A percentile compares a stretch with the other conserved stretches of the same genome.
Conservation (phyloP, 495 filamentous ascomycete genomes). For the Penicillium atrosanguineum region DNA sequence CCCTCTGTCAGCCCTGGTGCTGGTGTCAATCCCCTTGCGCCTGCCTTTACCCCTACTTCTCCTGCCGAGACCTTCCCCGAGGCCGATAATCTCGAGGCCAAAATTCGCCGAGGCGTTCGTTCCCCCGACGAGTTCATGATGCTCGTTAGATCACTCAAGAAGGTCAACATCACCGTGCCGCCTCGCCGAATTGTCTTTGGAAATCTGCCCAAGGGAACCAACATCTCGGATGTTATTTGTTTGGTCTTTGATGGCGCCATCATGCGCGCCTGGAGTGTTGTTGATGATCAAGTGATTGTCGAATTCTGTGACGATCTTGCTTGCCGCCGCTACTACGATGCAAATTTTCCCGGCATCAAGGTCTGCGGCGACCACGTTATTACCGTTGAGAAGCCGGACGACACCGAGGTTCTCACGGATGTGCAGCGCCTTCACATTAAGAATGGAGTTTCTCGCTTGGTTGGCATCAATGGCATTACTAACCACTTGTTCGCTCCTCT, state of each 20-base stretch:
- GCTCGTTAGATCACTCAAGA: background rate
- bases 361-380: background rate
- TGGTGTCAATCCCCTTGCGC: too few species aligned
- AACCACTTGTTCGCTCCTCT: background rate
- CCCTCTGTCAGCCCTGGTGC: too few species aligned
- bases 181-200: slow-evolving; percentile 36
- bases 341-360: slow-evolving; percentile 1
- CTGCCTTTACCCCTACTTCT: too few species aligned
- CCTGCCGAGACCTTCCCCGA: too few species aligned
- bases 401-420: background rate
- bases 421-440: slow-evolving; percentile 1
- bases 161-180: background rate
- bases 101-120: background rate
- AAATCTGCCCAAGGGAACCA: slow-evolving; percentile 30
- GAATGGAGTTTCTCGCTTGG: background rate
- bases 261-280: slow-evolving; percentile 27
- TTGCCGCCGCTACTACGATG: slow-evolving; percentile 7
- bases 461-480: slow-evolving; percentile 8
- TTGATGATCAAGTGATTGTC: slow-evolving; percentile 4
- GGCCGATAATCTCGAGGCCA: too few species aligned
- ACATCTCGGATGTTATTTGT: slow-evolving; percentile 33
- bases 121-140: background rate
- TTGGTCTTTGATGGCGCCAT: slow-evolving; percentile 45
- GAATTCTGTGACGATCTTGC: slow-evolving; percentile 3
- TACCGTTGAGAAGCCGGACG: background rate